Evolutionary conservation across 1,284 basidiomycete genomes (phyloP).

Genomic region (Bjerkandera adusta): DNA sequence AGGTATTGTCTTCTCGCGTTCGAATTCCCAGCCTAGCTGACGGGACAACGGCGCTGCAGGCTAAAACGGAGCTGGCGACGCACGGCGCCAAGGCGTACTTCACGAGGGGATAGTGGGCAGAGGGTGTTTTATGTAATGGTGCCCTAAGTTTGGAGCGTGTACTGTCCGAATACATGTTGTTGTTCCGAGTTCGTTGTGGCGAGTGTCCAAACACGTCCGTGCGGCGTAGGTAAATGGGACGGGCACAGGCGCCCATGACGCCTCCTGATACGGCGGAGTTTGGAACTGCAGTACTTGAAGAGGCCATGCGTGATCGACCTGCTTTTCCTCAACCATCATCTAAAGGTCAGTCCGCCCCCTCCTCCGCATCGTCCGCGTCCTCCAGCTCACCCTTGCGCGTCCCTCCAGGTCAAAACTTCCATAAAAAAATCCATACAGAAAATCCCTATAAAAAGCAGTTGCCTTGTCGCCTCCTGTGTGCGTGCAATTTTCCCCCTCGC

Average conservation of each 20-base stretch:
- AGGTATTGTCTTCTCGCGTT: slow-evolving; percentile 43
- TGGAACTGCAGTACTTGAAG: slow-evolving; percentile 27
- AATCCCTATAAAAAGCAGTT: slow-evolving; percentile 60
- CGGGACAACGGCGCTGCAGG: too few relatives aligned
- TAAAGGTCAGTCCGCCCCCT: slow-evolving; percentile 34
- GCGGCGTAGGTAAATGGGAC: slow-evolving; percentile 1
- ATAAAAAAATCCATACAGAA: slow-evolving; percentile 38
- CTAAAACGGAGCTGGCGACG: slow-evolving; percentile 80
- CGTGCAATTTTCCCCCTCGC: slow-evolving; percentile 25
- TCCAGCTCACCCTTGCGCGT: slow-evolving; percentile 16
- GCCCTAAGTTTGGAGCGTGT: neutral
- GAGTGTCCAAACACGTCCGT: too few relatives aligned
- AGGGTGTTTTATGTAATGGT: slow-evolving; percentile 11
- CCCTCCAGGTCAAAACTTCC: slow-evolving; percentile 41
- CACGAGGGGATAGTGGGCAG: slow-evolving; percentile 57
- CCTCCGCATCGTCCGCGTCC: slow-evolving; percentile 5
- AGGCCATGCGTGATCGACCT: slow-evolving; percentile 22
- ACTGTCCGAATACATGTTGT: too few relatives aligned
- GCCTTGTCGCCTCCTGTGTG: slow-evolving; percentile 71
- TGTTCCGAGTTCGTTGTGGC: too few relatives aligned
- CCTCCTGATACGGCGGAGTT: slow-evolving; percentile 32
- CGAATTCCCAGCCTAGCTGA: slow-evolving; percentile 16
- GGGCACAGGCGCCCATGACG: slow-evolving; percentile 1
- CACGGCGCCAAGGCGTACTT: slow-evolving; percentile 90
- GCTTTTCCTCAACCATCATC: slow-evolving; percentile 43